Conservation (phyloP, 2,329 filamentous ascomycete genomes). For the Penicillium sp. region DNA sequence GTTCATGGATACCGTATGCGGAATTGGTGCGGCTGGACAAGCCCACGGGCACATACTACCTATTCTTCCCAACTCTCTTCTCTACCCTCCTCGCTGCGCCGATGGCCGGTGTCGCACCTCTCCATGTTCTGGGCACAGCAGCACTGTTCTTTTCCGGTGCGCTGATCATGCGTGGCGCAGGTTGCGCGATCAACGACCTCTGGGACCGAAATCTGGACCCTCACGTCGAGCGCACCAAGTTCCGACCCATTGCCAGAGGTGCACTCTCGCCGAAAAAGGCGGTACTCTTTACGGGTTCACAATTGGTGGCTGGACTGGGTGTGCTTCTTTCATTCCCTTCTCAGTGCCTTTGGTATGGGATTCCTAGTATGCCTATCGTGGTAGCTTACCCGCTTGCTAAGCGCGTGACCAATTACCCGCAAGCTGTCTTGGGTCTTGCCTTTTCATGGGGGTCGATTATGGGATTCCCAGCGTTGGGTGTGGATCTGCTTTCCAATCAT, state of each 20-base stretch:
- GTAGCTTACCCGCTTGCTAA: constrained; percentile 53
- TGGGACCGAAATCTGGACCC: constrained; percentile 56
- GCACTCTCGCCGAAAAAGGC: constrained; percentile 48
- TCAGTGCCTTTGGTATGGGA: constrained; percentile 44
- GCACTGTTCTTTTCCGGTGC: constrained; percentile 45
- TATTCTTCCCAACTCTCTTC: constrained; percentile 54
- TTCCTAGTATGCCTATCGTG: constrained; percentile 45
- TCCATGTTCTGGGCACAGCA: constrained; percentile 39
- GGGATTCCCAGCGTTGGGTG: constrained; percentile 46
- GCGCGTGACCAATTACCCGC: constrained; percentile 53
- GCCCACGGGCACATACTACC: constrained; percentile 52
- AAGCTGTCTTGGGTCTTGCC: constrained; percentile 52
- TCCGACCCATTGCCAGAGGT: constrained; percentile 53
- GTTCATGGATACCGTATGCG: constrained; percentile 54
- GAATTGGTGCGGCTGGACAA: constrained; percentile 55
- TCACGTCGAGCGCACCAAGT: constrained; percentile 50
- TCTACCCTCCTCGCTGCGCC: constrained; percentile 47
- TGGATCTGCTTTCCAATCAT: constrained; percentile 44
- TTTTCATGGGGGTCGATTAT: constrained; percentile 53
- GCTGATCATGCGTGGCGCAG: constrained; percentile 51
- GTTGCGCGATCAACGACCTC: constrained; percentile 58
- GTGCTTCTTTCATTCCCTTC: constrained; percentile 44
- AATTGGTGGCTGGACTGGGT: constrained; percentile 43
- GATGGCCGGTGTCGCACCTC: constrained; percentile 34
- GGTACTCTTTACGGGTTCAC: constrained; percentile 45